Base-by-base conservation (phyloP, 768 basidiomycete genomes). In the Kondoa malvinella region DNA sequence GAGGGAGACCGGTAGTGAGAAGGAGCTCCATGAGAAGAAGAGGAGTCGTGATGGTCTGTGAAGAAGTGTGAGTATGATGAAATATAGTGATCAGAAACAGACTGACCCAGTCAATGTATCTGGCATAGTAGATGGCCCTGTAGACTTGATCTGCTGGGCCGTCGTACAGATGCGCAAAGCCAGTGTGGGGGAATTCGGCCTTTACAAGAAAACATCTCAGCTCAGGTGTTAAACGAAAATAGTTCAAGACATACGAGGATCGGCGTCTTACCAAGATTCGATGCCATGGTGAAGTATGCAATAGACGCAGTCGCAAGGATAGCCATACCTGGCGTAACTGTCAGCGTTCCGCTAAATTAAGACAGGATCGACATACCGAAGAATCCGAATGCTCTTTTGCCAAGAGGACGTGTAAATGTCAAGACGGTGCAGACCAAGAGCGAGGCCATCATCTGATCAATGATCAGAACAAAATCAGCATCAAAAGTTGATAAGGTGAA, bases 281-380 rank as follows among this genome's bases (percentile, higher is more conserved):
- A 83, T 0, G 83, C 83, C 82, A 83, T 82, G 15, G 79, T 76
- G 74, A 82, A 82, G 76, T 82, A 82, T 0, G 80, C 74, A 57
- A 84, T 75, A 15, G 77, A 71, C 1, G 81, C 77, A 0, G 82
- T 82, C 21, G 70, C n/a, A 8, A 60, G 27, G 27, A 60, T 60
- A 31, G 58, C 58, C 4, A 31, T 25, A 50, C 40, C 8, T 50
- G 8, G 21, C 40, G 40, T 50, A 8, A 50, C 8, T 50, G 12
- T 50, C 40, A 8, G 40, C 21, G 12, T 68, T 60, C 67, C 67
- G 17, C 63, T 3, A 64, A 34, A 14, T 33, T 12, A 34, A 64
- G 79, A 75, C 26, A 84, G 74, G 50, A 84, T 77, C 67, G 82
- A 76, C 34, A 80, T 73, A 59, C 79, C 79, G 57, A 83, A 75